A percentile compares a stretch with the other conserved stretches of the same genome.
phyloP scores from a whole-genome alignment of 352 stramenopile species.

The Aphanomyces invadans region DNA sequence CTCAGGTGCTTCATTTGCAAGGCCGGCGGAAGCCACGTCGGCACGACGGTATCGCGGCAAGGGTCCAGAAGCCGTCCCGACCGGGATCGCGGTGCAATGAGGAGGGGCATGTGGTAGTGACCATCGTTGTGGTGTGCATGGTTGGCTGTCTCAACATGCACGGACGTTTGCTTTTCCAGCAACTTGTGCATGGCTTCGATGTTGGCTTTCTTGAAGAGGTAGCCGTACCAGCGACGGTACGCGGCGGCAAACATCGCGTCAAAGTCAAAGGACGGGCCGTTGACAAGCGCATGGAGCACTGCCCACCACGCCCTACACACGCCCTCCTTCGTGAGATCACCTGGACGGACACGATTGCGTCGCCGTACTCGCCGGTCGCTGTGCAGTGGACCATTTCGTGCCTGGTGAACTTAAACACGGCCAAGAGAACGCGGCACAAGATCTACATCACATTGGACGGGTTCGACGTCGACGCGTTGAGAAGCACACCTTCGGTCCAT shows the following conservation, averaged over 20 bases:
- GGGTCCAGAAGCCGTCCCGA: background rate
- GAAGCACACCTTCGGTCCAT: slow-evolving; percentile 2
- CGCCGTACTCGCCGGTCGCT: background rate
- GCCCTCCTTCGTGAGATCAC: too few species aligned
- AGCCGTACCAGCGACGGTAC: background rate
- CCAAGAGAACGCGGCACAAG: slow-evolving; percentile 1
- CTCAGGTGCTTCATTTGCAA: slow-evolving; percentile 1
- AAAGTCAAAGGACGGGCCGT: background rate
- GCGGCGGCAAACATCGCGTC: background rate
- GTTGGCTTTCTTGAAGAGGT: slow-evolving; percentile 5
- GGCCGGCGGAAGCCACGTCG: background rate
- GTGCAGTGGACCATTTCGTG: background rate
- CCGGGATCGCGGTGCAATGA: background rate
- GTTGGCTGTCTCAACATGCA: background rate
- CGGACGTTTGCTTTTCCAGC: background rate
- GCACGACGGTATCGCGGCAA: background rate
- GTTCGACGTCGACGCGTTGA: background rate
- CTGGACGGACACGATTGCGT: too few species aligned
- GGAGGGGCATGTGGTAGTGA: background rate
- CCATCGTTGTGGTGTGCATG: background rate
- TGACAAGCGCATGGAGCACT: background rate
- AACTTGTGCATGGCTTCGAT: background rate
- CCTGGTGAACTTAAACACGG: background rate
- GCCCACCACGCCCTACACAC: background rate
- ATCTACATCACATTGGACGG: background rate